phyloP scores from a whole-genome alignment of 805 yeast genomes.

The Candida namnaoensis region DNA sequence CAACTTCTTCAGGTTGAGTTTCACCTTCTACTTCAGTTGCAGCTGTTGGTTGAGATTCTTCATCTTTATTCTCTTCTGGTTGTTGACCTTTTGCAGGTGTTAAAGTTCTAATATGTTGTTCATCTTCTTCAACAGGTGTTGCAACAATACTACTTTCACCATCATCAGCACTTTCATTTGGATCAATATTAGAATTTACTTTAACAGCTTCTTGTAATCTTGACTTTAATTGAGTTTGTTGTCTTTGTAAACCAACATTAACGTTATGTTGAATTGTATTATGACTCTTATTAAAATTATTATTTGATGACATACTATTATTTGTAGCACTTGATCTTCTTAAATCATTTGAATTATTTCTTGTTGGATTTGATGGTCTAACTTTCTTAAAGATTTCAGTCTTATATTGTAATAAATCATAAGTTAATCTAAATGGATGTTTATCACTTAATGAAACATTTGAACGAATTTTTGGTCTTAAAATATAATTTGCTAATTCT shows the following conservation, averaged over 20 bases:
- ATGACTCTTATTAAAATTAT: background rate
- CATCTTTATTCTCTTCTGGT: background rate
- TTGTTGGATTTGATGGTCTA: slow-evolving; percentile 21
- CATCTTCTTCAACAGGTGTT: background rate
- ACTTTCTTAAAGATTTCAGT: slow-evolving; percentile 60
- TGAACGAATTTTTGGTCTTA: slow-evolving; percentile 41
- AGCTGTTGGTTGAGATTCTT: too few relatives aligned
- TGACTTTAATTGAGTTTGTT: slow-evolving; percentile 14
- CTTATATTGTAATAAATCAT: slow-evolving; percentile 52
- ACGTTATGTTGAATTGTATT: background rate
- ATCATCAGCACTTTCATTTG: background rate
- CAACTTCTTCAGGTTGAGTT: too few relatives aligned
- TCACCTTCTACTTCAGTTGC: too few relatives aligned
- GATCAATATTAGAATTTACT: slow-evolving; percentile 2
- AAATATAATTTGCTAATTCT: slow-evolving; percentile 56
- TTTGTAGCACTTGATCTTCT: background rate
- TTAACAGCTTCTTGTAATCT: slow-evolving; percentile 17
- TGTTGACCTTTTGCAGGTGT: background rate
- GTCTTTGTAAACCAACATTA: slow-evolving; percentile 5
- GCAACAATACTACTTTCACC: background rate
- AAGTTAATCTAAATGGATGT: slow-evolving; percentile 47
- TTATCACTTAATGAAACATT: slow-evolving; percentile 45
- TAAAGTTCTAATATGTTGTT: background rate
- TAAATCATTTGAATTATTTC: slow-evolving; percentile 1
- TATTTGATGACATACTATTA: slow-evolving; percentile 2